phyloP scores from a whole-genome alignment of 2,329 filamentous ascomycete species.

The Elsinoe necatrix region DNA sequence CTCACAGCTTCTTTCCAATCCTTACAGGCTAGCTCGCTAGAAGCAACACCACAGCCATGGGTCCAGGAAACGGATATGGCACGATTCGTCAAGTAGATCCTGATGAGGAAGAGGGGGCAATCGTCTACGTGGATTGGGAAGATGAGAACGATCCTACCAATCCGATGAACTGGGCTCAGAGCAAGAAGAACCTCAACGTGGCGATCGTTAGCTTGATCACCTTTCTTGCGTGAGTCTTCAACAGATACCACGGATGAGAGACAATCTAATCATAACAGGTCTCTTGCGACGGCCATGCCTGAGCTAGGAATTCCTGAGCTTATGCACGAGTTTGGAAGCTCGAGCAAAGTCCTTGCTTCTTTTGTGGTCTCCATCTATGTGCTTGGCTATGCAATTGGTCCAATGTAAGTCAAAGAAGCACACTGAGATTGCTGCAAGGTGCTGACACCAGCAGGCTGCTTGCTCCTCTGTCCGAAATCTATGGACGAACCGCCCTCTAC shows the following conservation, averaged over 20 bases:
- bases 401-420: constrained; percentile 23
- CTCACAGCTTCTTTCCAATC: neutral
- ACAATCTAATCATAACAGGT: constrained; percentile 19
- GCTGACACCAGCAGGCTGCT: constrained; percentile 22
- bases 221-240: constrained; percentile 27
- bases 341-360: constrained; percentile 45
- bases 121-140: constrained; percentile 47
- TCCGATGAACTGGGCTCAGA: constrained; percentile 51
- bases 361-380: constrained; percentile 59
- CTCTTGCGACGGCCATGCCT: constrained; percentile 54
- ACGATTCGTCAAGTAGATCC: constrained; percentile 9
- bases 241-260: neutral
- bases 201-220: constrained; percentile 42
- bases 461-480: constrained; percentile 34
- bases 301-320: constrained; percentile 58
- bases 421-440: neutral
- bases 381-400: constrained; percentile 43
- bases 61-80: constrained; percentile 7
- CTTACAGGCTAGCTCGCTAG: neutral
- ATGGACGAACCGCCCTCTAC: constrained; percentile 27
- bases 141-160: constrained; percentile 46
- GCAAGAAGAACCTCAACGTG: constrained; percentile 41
- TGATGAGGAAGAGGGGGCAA: constrained; percentile 8
- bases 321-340: constrained; percentile 52
- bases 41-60: neutral